These are phyloP conservation scores for Monosporascus ibericus DNA, from an alignment of 2,329 filamentous ascomycete species.

Conservation along the genomic window DNA sequence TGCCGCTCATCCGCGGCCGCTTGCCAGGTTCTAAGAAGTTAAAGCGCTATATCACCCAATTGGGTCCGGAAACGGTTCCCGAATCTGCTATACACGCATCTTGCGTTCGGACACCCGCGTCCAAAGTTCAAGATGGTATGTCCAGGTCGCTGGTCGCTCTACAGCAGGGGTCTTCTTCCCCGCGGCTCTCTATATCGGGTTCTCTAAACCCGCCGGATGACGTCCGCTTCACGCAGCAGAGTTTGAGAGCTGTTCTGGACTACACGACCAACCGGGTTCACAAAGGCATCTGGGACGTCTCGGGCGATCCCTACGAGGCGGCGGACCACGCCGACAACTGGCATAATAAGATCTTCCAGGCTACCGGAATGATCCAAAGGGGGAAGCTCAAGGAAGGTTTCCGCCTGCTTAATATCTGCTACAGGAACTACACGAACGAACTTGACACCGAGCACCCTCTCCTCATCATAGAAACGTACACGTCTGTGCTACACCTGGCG, in stretches of 20 bases:
- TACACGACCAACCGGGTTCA: not conserved
- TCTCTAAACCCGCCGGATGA: not conserved
- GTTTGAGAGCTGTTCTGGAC: not conserved
- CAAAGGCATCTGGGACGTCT: not conserved
- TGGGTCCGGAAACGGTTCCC: not conserved
- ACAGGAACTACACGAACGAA: not conserved
- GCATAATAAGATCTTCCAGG: not conserved
- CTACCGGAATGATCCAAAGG: not conserved
- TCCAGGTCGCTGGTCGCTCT: not conserved
- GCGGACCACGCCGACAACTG: not conserved
- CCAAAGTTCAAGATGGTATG: not conserved
- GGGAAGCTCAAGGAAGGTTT: not conserved
- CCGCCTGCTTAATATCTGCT: not conserved
- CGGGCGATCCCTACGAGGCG: not conserved
- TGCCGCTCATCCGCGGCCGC: conserved; percentile 2
- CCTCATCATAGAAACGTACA: conserved; percentile 1
- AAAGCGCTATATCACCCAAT: not conserved
- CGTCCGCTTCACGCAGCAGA: not conserved
- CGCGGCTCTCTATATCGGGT: not conserved
- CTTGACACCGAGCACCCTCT: conserved; percentile 2
- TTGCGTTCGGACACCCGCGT: not conserved
- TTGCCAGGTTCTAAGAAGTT: conserved; percentile 5
- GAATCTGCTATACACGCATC: not conserved
- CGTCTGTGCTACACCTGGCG: not conserved
- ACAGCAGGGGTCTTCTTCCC: not conserved